Evolutionary conservation across 305 asterid species (phyloP).

Genomic region (Ilex paraguariensis): DNA sequence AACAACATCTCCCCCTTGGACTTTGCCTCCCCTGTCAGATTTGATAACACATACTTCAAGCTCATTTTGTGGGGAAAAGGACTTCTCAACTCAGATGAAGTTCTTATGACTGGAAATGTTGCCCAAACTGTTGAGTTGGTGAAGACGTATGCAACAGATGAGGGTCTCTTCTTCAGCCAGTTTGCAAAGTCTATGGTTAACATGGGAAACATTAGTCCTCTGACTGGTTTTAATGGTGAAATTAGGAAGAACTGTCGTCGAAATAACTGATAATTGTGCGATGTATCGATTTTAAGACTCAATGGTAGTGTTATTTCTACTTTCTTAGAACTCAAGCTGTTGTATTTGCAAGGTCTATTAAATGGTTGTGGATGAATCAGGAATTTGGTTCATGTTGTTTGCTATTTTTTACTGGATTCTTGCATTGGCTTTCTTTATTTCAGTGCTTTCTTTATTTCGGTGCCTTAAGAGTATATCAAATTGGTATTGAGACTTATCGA

Average conservation of each 20-base stretch:
- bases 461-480: too few species aligned
- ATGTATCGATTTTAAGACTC: not conserved
- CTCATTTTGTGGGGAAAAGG: constrained; percentile 60
- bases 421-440: too few species aligned
- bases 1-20: constrained; percentile 69
- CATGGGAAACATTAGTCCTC: constrained; percentile 69
- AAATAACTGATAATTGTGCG: constrained; percentile 26
- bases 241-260: constrained; percentile 65
- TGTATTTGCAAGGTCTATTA: too few species aligned
- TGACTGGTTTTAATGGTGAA: constrained; percentile 57
- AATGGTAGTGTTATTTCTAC: not conserved
- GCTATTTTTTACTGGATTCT: too few species aligned
- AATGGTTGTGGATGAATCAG: too few species aligned
- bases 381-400: too few species aligned
- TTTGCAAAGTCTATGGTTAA: constrained; percentile 77
- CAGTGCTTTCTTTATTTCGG: too few species aligned
- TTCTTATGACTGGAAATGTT: constrained; percentile 52
- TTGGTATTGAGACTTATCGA: too few species aligned
- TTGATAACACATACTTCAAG: constrained; percentile 77
- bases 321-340: too few species aligned
- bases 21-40: constrained; percentile 57
- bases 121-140: constrained; percentile 36
- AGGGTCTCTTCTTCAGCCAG: constrained; percentile 55
- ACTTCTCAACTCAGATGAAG: constrained; percentile 70
- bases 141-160: constrained; percentile 54